Evolutionary conservation across 495 filamentous ascomycete species (phyloP).

Genomic region (Penicillium salamii): DNA sequence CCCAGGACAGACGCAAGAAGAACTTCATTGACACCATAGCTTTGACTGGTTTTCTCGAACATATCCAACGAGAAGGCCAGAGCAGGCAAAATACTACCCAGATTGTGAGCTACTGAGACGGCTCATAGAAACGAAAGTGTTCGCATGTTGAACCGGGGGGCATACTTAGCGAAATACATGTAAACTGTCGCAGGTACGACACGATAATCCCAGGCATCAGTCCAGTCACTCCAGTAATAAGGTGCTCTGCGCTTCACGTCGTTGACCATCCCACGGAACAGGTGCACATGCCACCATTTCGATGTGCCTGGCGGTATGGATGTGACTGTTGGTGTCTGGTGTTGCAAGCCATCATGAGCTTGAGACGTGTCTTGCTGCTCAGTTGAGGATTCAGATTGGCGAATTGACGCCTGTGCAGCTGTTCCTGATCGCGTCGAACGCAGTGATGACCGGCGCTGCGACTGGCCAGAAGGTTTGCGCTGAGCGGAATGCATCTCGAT

Average conservation of each 20-base stretch:
- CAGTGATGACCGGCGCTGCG: constrained; percentile 21
- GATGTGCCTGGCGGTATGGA: constrained; percentile 14
- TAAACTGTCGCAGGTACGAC: constrained; percentile 79
- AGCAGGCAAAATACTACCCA: constrained; percentile 69
- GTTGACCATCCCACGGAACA: constrained; percentile 64
- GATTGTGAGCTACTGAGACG: constrained; percentile 12
- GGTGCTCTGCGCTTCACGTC: constrained; percentile 71
- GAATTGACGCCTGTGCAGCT: constrained; percentile 8
- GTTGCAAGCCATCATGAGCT: constrained; percentile 2
- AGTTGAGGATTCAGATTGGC: constrained; percentile 10
- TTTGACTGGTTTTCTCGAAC: constrained; percentile 75
- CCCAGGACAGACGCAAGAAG: constrained; percentile 75
- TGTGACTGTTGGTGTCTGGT: constrained; percentile 9
- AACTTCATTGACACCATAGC: constrained; percentile 83
- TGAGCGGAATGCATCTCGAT: constrained; percentile 26
- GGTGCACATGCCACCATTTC: constrained; percentile 61
- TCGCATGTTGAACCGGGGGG: neutral
- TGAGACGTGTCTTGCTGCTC: constrained; percentile 7
- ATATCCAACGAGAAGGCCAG: constrained; percentile 84
- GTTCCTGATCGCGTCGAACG: constrained; percentile 18
- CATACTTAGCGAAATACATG: constrained; percentile 90
- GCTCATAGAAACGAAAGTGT: neutral
- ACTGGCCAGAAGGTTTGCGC: constrained; percentile 33
- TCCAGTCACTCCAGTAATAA: constrained; percentile 76
- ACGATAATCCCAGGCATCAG: constrained; percentile 81